Evolutionary conservation across 75 land plant species (phyloP).

Genomic region (Selaginella tamariscina): DNA sequence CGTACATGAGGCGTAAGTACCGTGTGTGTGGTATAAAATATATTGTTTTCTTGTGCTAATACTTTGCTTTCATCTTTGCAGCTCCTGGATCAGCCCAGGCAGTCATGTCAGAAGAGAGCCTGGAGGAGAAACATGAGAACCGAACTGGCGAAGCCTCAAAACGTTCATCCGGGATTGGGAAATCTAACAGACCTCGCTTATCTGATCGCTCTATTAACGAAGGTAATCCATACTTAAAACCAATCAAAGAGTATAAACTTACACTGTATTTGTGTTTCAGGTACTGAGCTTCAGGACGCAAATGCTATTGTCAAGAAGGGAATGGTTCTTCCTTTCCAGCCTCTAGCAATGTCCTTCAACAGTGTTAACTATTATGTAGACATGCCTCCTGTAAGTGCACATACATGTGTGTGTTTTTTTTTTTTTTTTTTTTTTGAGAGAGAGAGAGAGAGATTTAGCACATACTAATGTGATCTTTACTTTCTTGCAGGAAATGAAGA

Average conservation of each 20-base stretch:
- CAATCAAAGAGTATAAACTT: no score
- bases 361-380: conserved; percentile 61
- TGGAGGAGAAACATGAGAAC: conserved; percentile 29
- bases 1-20: conserved; percentile 53
- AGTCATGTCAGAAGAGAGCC: conserved; percentile 20
- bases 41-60: not conserved
- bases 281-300: no score
- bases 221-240: no score
- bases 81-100: conserved; percentile 38
- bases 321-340: conserved; percentile 65
- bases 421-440: no score
- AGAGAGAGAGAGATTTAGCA: no score
- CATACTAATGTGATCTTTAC: not conserved
- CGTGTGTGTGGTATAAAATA: not conserved
- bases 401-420: not conserved
- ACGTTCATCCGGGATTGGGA: not conserved
- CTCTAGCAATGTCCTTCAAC: conserved; percentile 56
- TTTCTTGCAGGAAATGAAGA: conserved; percentile 7
- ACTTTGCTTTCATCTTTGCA: conserved; percentile 16
- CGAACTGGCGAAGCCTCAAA: conserved; percentile 6
- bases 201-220: not conserved
- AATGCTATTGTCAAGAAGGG: conserved; percentile 26
- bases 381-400: conserved; percentile 57
- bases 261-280: no score
- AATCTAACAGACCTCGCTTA: not conserved